Evolutionary conservation across 1,284 basidiomycete genomes (phyloP), one percentile per base, ranked within the genome.

Genomic region (Boletus mariae): DNA sequence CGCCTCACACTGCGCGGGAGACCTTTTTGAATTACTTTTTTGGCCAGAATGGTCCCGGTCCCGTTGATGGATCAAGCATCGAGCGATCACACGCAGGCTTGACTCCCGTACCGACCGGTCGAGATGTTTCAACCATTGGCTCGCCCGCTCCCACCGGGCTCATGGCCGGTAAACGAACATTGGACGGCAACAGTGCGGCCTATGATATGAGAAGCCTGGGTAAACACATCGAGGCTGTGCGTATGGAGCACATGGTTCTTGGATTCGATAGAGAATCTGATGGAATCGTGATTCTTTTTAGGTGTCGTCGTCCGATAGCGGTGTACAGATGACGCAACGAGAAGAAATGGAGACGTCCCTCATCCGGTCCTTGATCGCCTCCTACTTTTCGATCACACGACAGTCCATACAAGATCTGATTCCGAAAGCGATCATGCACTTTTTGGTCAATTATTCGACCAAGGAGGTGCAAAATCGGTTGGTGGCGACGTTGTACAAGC

Each of bases 141-240:
- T 66, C 73, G 11, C 55, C 73, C 26, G 68, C 81, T 47, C 75
- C 77, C 25, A 71, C 78, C 11, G 86, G 87, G 1, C 66, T 88
- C 34, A 77, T 87, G 80, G 79, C 82, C 42, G 80, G 84, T 31
- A 86, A 81, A 71, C 71, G 83, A 52, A 75, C 75, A 29, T 68
- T 89, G 47, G 92, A 94, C 63, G 87, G 85, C 50, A 88, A 79
- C 66, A 90, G 82, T 62, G 90, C 94, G 46, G 94, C 92, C 37
- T 98, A 86, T 71, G 95, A 99, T 71, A 99, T 99, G 97, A 98
- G 95, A 80, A 96, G 93, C 66, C 77, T 99, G 47, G 94, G 95
- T 55, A 95, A 90, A 74, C 96, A 99, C 65, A 90, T 96, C 57
- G 93, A 95, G 72, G 88, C 90, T 60, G 90, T 94, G 63, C 78